phyloP scores from a whole-genome alignment of 768 basidiomycete genomes.

The Agrocybe pediades region DNA sequence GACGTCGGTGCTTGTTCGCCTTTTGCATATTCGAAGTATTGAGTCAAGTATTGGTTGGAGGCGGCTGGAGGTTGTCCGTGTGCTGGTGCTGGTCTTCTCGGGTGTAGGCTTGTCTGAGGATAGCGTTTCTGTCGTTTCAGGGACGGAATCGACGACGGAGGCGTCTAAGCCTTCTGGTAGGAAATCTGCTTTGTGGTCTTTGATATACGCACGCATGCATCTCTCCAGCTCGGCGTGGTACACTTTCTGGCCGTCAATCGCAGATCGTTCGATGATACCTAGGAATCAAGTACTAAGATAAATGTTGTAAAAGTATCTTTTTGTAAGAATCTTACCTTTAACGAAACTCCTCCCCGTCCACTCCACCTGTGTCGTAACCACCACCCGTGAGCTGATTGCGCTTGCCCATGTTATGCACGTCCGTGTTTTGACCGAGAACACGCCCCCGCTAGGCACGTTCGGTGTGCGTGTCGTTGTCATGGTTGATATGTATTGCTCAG shows the following conservation, averaged over 20 bases:
- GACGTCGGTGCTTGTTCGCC: constrained; percentile 69
- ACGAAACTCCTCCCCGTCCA: constrained; percentile 98
- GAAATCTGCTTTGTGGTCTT: constrained; percentile 89
- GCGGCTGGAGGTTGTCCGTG: too few species aligned
- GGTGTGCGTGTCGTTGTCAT: constrained; percentile 91
- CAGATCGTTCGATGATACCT: constrained; percentile 94
- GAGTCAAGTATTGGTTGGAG: constrained; percentile 80
- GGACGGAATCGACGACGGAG: constrained; percentile 28
- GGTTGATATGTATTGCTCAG: constrained; percentile 80
- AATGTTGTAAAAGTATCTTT: not conserved
- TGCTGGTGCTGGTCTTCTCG: constrained; percentile 60
- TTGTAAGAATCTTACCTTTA: constrained; percentile 56
- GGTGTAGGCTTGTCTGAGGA: constrained; percentile 28
- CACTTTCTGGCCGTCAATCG: constrained; percentile 87
- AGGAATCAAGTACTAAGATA: not conserved
- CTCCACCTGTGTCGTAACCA: constrained; percentile 91
- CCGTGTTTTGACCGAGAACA: constrained; percentile 91
- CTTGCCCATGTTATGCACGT: constrained; percentile 97
- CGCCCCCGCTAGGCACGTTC: constrained; percentile 92
- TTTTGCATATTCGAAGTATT: constrained; percentile 76
- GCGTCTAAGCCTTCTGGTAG: constrained; percentile 77
- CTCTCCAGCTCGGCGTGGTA: constrained; percentile 84
- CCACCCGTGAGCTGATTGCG: constrained; percentile 68
- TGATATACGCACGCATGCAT: constrained; percentile 87
- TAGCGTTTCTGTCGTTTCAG: constrained; percentile 15